Evolutionary conservation across 352 stramenopile genomes (phyloP), one percentile per base, ranked within the genome.

Genomic region (Achlya hypogyna): DNA sequence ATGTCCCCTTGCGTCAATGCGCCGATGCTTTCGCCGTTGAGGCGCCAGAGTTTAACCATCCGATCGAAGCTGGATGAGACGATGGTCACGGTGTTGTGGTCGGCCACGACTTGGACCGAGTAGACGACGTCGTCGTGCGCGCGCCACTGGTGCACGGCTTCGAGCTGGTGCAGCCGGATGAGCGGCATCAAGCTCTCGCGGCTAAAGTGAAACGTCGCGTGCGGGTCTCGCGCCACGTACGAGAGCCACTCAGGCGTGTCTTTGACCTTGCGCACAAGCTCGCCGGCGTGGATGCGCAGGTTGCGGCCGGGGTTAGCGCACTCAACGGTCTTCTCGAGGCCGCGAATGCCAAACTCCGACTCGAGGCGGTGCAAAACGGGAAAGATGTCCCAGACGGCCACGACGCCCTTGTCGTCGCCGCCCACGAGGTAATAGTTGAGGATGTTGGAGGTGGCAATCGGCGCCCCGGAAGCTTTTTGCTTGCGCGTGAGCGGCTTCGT

Each of bases 51-150:
- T 52, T 88, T 84, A 25, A 93, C 84, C 43, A 72, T 79, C 4
- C 86, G 82, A 58, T 95, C 84, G 53, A 89, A 90, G 14, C 82
- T 89, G 29, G 81, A 85, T 27, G 84, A 88, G 68, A 95, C 66
- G 18, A 95, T 62, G 29, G 78, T 91, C 66, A 75, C 74, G 34
- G 78, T 77, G 14, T 32, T n/a, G 32, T 59, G 32, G 59, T 91
- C 79, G 27, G 63, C n/a, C 58, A 89, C 82, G 69, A 88, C 75
- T 60, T 93, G 82, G 27, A 89, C 71, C 23, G 79, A 89, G 63
- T 91, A 90, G 51, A 95, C 74, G 22, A 88, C 75, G 69, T 92
- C 84, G 42, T 71, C 69, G 59, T 95, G 86, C 12, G 80, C 84
- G 35, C 77, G 76, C 86, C 86, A 95, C 51, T 85, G 81, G 53